A percentile compares a stretch with the other conserved stretches of the same genome.
Evolutionary conservation across 164 flowering plant genomes (phyloP).

Genomic region (Vitis rotundifolia): DNA sequence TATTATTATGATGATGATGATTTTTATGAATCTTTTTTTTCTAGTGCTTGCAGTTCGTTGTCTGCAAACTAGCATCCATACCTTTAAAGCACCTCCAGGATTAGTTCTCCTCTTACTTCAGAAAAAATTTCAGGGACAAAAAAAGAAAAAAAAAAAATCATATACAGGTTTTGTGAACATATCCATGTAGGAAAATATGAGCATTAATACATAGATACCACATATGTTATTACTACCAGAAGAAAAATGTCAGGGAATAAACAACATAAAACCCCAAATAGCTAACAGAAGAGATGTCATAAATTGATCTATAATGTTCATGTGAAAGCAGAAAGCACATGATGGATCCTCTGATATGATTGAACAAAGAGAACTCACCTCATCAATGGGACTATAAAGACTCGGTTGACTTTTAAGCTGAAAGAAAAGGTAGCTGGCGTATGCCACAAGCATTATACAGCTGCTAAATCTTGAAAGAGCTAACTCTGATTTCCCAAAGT

Average conservation of each 20-base stretch:
- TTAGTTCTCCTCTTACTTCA: too few relatives aligned
- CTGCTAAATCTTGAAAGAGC: conserved; percentile 52
- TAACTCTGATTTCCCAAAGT: conserved; percentile 46
- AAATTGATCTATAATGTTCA: neutral
- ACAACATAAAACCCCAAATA: too few relatives aligned
- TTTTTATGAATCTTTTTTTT: too few relatives aligned
- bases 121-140: too few relatives aligned
- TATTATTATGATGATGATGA: too few relatives aligned
- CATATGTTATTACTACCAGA: neutral
- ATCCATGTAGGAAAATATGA: neutral
- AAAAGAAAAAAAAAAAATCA: too few relatives aligned
- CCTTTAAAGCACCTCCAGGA: too few relatives aligned
- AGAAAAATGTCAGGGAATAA: too few relatives aligned
- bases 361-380: conserved; percentile 32
- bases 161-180: too few relatives aligned
- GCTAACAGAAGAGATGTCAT: neutral
- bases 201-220: neutral
- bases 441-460: conserved; percentile 69
- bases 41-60: too few relatives aligned
- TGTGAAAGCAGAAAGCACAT: neutral
- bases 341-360: neutral
- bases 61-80: too few relatives aligned
- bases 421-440: conserved; percentile 68
- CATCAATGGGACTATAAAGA: conserved; percentile 45
- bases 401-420: conserved; percentile 57